Base-by-base conservation (phyloP, 495 filamentous ascomycete genomes). In the Friedmanniomyces simplex region DNA sequence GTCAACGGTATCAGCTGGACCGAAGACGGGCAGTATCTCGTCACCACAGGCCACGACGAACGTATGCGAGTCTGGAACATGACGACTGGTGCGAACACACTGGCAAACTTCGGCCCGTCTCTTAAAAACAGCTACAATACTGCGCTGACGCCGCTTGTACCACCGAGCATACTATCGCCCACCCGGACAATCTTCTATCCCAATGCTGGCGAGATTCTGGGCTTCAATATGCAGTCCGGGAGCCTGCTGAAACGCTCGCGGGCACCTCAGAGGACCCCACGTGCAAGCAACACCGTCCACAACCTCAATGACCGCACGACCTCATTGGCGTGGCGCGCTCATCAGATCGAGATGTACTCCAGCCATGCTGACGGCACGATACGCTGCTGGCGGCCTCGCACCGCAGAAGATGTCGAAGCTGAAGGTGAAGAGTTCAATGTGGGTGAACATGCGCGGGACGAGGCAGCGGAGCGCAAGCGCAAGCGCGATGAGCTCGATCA, bases 1-100 rank as follows among this genome's bases (percentile, higher is more conserved):
- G 89, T 89, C 43, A 95, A 94, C 60, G 88, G 87, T 0, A 74
- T 95, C 14, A 76, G 82, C 0, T 96, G 88, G 89, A 88, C 86
- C 8, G 82, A 88, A 49, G 81, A 85, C 69, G 89, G 89, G 8
- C 69, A 68, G 14, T 79, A 85, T 55, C 72, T 96, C 14, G 75
- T 96, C 22, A 89, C 87, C 6, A 76, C 83, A 0, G 90, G 91
- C 5, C 86, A 89, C 53, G 91, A 96, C 65, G 72, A 85, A 37
- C 79, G 84, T 10, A 83, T 96, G 48, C 79, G 89, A 2, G 87
- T 94, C 2, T 95, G 90, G 91, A 78, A 93, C 68, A 79, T 85
- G 14, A 73, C 73, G 0, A 86, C 83, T 0, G 89, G 89, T 13
- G 85, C 82, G 8, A 95, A 96, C 63, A 89, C 85, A 1, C 76